phyloP scores from a whole-genome alignment of 768 basidiomycete species.

The Leccinum imitatum region DNA sequence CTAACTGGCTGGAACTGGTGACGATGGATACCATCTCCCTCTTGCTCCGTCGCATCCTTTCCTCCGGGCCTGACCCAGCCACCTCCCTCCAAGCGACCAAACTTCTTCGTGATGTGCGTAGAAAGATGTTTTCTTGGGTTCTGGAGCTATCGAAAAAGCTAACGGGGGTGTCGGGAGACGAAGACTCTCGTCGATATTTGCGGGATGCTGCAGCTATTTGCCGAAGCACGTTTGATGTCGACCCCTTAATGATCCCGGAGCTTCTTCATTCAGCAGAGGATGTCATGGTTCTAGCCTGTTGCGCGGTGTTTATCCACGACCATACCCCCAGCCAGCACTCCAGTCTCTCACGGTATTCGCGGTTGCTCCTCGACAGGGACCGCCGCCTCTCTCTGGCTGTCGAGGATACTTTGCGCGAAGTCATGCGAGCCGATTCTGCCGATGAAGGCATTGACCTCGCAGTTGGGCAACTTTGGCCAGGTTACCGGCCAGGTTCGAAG shows the following conservation, averaged over 20 bases:
- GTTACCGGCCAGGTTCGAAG: no score
- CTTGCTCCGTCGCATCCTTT: slow-evolving; percentile 38
- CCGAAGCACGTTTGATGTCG: slow-evolving; percentile 35
- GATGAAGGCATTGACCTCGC: no score
- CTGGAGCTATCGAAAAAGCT: slow-evolving; percentile 30
- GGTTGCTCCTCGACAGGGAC: no score
- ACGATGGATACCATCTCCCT: slow-evolving; percentile 35
- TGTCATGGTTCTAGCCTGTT: slow-evolving; percentile 16
- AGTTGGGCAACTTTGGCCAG: no score
- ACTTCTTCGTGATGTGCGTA: slow-evolving; percentile 35
- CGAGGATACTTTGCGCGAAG: no score
- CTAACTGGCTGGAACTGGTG: slow-evolving; percentile 41
- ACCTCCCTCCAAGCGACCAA: slow-evolving; percentile 19
- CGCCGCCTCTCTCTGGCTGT: no score
- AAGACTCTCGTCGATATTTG: slow-evolving; percentile 24
- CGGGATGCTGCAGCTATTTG: slow-evolving; percentile 41
- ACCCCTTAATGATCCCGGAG: neutral
- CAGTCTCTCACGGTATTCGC: no score
- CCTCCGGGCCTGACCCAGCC: slow-evolving; percentile 14
- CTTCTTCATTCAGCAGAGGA: slow-evolving; percentile 27
- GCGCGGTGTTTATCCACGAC: no score
- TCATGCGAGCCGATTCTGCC: no score
- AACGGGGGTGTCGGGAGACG: slow-evolving; percentile 9
- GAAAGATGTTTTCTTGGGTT: slow-evolving; percentile 38
- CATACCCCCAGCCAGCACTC: no score